These are phyloP conservation scores for Russula dissimulans DNA, from an alignment of 768 basidiomycete species.

Conservation along the genomic window DNA sequence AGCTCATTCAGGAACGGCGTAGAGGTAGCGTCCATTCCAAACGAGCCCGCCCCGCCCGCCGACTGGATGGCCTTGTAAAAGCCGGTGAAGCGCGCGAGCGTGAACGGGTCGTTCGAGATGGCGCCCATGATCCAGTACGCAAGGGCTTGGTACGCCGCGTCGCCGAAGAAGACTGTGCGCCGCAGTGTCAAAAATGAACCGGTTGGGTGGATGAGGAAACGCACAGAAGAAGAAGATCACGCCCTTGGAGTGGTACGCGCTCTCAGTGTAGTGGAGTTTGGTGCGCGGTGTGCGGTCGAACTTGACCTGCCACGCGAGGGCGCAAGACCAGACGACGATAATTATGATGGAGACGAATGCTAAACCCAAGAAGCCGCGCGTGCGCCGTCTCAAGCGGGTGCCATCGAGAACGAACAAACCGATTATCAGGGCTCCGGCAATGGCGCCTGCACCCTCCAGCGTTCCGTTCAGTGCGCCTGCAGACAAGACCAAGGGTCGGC, in stretches of 20 bases:
- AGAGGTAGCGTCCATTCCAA: conserved; percentile 37
- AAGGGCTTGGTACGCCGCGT: conserved; percentile 31
- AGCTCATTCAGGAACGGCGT: conserved; percentile 38
- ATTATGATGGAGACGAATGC: conserved; percentile 26
- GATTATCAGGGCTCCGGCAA: conserved; percentile 35
- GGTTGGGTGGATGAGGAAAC: conserved; percentile 7
- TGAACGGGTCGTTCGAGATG: conserved; percentile 38
- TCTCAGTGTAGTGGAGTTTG: conserved; percentile 28
- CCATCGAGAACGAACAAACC: conserved; percentile 34
- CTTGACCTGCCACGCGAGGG: conserved; percentile 33
- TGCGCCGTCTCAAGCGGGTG: conserved; percentile 27
- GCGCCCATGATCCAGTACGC: conserved; percentile 35
- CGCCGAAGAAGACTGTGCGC: conserved; percentile 31
- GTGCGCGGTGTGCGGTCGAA: conserved; percentile 25
- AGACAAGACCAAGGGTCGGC: not conserved
- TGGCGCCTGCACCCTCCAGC: conserved; percentile 33
- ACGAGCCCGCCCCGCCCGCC: conserved; percentile 32
- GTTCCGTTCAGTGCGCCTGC: conserved; percentile 31
- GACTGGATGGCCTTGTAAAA: conserved; percentile 35
- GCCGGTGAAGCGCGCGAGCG: conserved; percentile 36
- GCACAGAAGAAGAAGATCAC: conserved; percentile 34
- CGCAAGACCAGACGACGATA: conserved; percentile 32
- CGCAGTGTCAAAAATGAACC: not conserved
- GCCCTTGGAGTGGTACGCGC: conserved; percentile 28
- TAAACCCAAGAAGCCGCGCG: conserved; percentile 33